phyloP scores from a whole-genome alignment of 805 yeast species.

The Metschnikowia kunwiensis region DNA sequence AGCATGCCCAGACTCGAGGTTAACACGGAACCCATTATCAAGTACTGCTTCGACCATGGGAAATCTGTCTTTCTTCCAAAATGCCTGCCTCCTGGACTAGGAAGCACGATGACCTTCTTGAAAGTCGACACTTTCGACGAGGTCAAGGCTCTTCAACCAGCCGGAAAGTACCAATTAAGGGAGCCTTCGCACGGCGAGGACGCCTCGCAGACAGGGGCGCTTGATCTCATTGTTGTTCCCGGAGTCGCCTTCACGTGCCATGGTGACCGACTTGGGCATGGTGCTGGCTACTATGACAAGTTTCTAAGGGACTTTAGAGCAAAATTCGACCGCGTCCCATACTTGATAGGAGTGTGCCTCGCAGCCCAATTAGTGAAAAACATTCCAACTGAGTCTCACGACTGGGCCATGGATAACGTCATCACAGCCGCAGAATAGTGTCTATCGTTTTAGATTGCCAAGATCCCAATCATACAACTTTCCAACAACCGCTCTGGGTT shows the following conservation, averaged over 20 bases:
- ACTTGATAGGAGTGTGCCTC: constrained; percentile 63
- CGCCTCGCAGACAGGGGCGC: constrained; percentile 22
- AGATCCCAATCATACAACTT: constrained; percentile 70
- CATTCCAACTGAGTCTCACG: constrained; percentile 63
- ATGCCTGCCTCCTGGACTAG: constrained; percentile 34
- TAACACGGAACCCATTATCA: constrained; percentile 54
- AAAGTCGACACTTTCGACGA: constrained; percentile 41
- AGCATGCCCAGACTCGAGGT: constrained; percentile 73
- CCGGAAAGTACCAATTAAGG: constrained; percentile 61
- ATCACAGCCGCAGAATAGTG: constrained; percentile 33
- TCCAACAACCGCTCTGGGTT: constrained; percentile 79
- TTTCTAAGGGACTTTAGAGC: constrained; percentile 22
- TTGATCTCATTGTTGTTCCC: constrained; percentile 78
- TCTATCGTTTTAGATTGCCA: neutral
- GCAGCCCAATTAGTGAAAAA: constrained; percentile 53
- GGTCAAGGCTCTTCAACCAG: constrained; percentile 52
- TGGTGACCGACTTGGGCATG: constrained; percentile 76
- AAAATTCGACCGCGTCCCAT: constrained; percentile 32
- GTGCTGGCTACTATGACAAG: constrained; percentile 90
- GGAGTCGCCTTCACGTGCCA: constrained; percentile 71
- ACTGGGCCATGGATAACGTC: constrained; percentile 55
- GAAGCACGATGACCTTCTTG: constrained; percentile 55
- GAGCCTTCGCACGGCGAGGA: constrained; percentile 57
- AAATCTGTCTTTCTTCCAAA: constrained; percentile 61
- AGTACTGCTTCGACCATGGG: constrained; percentile 45